Conservation (phyloP, 495 filamentous ascomycete species). For the Neurospora sp. region DNA sequence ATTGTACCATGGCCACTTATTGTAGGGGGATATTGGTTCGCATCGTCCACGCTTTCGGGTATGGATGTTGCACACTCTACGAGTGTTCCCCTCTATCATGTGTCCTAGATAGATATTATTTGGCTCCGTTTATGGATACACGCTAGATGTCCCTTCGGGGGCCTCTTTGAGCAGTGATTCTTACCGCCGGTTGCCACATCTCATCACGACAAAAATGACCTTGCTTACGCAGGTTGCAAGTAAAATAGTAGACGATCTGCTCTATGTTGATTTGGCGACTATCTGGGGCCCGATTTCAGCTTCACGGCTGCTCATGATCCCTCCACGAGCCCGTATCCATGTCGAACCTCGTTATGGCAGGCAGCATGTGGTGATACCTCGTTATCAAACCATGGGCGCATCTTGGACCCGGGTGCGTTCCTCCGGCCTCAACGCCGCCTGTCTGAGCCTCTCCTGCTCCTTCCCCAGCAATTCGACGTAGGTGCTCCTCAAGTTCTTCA, state of each 20-base stretch:
- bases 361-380: not conserved
- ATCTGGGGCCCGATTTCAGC: not conserved
- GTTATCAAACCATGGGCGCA: not conserved
- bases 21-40: slow-evolving; percentile 59
- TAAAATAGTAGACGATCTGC: not conserved
- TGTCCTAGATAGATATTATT: slow-evolving; percentile 43
- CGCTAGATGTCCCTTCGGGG: slow-evolving; percentile 33
- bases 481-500: slow-evolving; percentile 8
- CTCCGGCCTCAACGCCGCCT: slow-evolving; percentile 16
- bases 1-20: slow-evolving; percentile 68
- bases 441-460: slow-evolving; percentile 14
- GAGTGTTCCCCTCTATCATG: slow-evolving; percentile 53
- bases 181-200: slow-evolving; percentile 56
- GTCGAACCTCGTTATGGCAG: not conserved
- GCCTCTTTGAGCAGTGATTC: slow-evolving; percentile 42
- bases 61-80: slow-evolving; percentile 9
- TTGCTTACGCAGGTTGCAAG: not conserved
- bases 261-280: not conserved
- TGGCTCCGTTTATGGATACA: slow-evolving; percentile 52
- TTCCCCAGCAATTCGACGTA: slow-evolving; percentile 14
- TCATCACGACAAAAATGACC: not conserved
- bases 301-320: not conserved
- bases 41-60: slow-evolving; percentile 2
- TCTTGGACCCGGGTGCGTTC: slow-evolving; percentile 5
- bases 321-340: not conserved